Percentiles rank a stretch among this genome's conserved stretches.
phyloP scores from a whole-genome alignment of 2,329 filamentous ascomycete genomes.

The Chalaropsis ovoidea region DNA sequence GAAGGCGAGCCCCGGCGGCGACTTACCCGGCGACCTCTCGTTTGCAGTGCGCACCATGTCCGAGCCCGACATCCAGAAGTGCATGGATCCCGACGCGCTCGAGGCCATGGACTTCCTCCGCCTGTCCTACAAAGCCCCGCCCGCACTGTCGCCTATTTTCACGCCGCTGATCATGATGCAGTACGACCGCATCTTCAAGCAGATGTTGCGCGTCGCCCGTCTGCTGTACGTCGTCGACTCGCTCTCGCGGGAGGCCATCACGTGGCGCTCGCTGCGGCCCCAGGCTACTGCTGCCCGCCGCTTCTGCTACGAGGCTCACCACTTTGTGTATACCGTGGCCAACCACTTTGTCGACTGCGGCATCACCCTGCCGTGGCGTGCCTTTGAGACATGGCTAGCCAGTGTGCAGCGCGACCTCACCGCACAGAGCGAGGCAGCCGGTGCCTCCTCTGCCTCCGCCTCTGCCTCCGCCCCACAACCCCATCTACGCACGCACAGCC shows the following conservation, averaged over 20 bases:
- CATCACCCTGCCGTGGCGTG: slow-evolving; percentile 61
- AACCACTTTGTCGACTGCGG: slow-evolving; percentile 74
- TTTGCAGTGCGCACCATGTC: slow-evolving; percentile 79
- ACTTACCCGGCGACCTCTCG: slow-evolving; percentile 59
- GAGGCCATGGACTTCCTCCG: slow-evolving; percentile 89
- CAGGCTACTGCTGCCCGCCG: slow-evolving; percentile 34
- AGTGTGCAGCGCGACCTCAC: slow-evolving; percentile 50
- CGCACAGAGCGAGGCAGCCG: slow-evolving; percentile 30
- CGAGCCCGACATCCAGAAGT: slow-evolving; percentile 66
- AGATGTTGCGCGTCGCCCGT: slow-evolving; percentile 64
- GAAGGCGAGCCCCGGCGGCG: slow-evolving; percentile 31
- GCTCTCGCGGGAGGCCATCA: slow-evolving; percentile 49
- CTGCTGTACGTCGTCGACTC: slow-evolving; percentile 66
- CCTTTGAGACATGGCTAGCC: slow-evolving; percentile 57
- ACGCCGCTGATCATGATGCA: slow-evolving; percentile 59
- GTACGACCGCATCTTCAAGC: slow-evolving; percentile 77
- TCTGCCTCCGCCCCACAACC: slow-evolving; percentile 26
- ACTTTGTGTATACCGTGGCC: slow-evolving; percentile 63
- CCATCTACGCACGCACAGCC: slow-evolving; percentile 42
- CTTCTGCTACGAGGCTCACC: slow-evolving; percentile 67
- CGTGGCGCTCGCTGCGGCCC: slow-evolving; percentile 32
- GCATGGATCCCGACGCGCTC: slow-evolving; percentile 71
- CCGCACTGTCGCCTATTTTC: slow-evolving; percentile 62
- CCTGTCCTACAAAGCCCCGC: slow-evolving; percentile 69
- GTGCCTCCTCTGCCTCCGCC: neutral